phyloP scores from a whole-genome alignment of 495 filamentous ascomycete species.

The Penicilliopsis zonata region DNA sequence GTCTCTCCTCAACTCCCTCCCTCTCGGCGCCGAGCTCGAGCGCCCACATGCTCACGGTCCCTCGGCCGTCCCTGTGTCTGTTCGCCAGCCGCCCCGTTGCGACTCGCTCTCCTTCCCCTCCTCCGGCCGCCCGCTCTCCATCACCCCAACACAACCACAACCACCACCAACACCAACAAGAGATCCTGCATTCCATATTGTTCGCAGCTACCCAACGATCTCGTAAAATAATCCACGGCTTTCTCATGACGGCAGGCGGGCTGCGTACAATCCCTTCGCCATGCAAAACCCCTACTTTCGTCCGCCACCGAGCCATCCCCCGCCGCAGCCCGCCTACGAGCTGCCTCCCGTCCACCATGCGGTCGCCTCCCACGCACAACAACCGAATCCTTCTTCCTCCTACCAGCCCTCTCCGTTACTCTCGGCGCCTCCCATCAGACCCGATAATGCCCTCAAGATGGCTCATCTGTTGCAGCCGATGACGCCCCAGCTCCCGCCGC shows the following conservation, averaged over 20 bases:
- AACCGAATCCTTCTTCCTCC: neutral
- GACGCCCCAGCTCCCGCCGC: slow-evolving; percentile 12
- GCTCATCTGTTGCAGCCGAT: slow-evolving; percentile 32
- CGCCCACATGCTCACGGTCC: neutral
- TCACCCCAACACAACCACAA: neutral
- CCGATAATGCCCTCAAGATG: slow-evolving; percentile 32
- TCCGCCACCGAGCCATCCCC: slow-evolving; percentile 1
- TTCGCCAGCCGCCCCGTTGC: neutral
- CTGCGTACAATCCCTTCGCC: neutral
- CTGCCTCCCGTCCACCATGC: slow-evolving; percentile 29
- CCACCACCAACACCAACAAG: too few species aligned
- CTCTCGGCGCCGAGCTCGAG: neutral
- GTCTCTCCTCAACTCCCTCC: neutral
- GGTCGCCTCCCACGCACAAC: slow-evolving; percentile 16
- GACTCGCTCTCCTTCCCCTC: neutral
- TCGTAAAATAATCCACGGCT: too few species aligned
- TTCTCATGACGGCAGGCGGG: neutral
- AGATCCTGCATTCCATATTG: too few species aligned
- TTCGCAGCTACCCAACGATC: too few species aligned
- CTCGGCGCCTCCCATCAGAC: slow-evolving; percentile 33
- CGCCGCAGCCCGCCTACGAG: slow-evolving; percentile 19
- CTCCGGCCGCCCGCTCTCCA: neutral
- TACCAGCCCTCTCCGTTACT: slow-evolving; percentile 20
- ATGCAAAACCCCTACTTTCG: slow-evolving; percentile 3
- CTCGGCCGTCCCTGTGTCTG: neutral